Percentiles rank a stretch among this genome's conserved stretches.
phyloP scores from a whole-genome alignment of 352 stramenopile genomes.

The Phytophthora megakarya region DNA sequence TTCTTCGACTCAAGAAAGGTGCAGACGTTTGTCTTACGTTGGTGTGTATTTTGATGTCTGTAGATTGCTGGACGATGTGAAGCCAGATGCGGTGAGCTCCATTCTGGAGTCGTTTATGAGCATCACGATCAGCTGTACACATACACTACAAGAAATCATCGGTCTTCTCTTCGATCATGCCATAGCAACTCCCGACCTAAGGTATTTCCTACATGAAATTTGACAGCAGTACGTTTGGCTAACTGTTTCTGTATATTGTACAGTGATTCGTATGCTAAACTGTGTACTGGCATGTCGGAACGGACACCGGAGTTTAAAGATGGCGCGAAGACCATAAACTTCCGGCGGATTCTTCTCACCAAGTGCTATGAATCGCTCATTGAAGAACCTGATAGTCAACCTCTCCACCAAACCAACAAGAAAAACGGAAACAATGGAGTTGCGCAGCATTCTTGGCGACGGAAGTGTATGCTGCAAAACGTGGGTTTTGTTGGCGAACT shows the following conservation, averaged over 20 bases:
- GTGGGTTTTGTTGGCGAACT: slow-evolving; percentile 76
- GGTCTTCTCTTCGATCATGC: slow-evolving; percentile 72
- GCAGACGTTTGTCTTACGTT: neutral
- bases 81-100: slow-evolving; percentile 39
- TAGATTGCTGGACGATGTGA: slow-evolving; percentile 67
- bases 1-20: neutral
- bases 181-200: slow-evolving; percentile 60
- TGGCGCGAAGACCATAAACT: slow-evolving; percentile 85
- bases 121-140: slow-evolving; percentile 69
- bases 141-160: slow-evolving; percentile 76
- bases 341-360: slow-evolving; percentile 76
- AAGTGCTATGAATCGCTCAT: slow-evolving; percentile 84
- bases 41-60: neutral
- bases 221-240: neutral
- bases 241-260: neutral
- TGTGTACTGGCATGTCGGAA: slow-evolving; percentile 68
- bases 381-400: slow-evolving; percentile 57
- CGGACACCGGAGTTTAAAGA: slow-evolving; percentile 82
- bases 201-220: slow-evolving; percentile 35
- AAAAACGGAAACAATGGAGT: slow-evolving; percentile 24
- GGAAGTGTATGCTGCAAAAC: slow-evolving; percentile 80
- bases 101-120: slow-evolving; percentile 63
- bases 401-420: slow-evolving; percentile 18
- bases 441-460: slow-evolving; percentile 66
- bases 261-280: slow-evolving; percentile 66